Evolutionary conservation across 129 eudicot species (phyloP), one percentile per base, ranked within the genome.

Genomic region (Rutidosis leptorrhynchoides): DNA sequence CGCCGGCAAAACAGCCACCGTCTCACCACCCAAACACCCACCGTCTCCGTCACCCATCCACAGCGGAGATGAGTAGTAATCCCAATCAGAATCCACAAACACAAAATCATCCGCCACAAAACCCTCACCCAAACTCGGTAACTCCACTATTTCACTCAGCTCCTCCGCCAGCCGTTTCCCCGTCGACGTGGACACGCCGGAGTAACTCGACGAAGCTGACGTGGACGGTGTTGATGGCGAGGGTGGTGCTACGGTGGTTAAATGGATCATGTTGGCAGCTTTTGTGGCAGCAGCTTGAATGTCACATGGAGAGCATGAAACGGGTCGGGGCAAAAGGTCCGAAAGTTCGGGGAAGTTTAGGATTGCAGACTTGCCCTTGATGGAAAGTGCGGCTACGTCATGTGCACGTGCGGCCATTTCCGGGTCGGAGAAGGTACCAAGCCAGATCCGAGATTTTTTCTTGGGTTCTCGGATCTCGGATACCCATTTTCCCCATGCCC

Each of bases 391-490:
- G 0, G 94, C 96, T 3, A 81, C 96, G 77, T 89, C 93, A 74
- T 89, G 96, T 54, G 96, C 96, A 25, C 96, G 94, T 46, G 96
- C 96, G 3, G 97, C 97, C 97, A 90, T 90, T 55, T 90, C 90
- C 17, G 97, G 88, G 55, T 72, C 80, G 1, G 84, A 67, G 60
- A 89, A 89, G 14, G 96, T 85, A 7, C 96, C 94, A 0, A 89
- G 84, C 96, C 96, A 89, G 83, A 89, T 89, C 88, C 96, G 79
- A 11, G 94, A 85, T 64, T 89, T 89, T 71, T 89, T 89, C 74
- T 70, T 83, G 56, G 96, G 96, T 45, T 89, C 88, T 3, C 96
- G 88, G 81, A 89, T 85, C 46, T 89, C 96, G 53, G 97, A 90
- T 32, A 86, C 95, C 90, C 86, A 89, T 73, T 86, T 89, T 7